Conservation (phyloP, 2,329 filamentous ascomycete genomes). For the Scopulariopsis brevicaulis region DNA sequence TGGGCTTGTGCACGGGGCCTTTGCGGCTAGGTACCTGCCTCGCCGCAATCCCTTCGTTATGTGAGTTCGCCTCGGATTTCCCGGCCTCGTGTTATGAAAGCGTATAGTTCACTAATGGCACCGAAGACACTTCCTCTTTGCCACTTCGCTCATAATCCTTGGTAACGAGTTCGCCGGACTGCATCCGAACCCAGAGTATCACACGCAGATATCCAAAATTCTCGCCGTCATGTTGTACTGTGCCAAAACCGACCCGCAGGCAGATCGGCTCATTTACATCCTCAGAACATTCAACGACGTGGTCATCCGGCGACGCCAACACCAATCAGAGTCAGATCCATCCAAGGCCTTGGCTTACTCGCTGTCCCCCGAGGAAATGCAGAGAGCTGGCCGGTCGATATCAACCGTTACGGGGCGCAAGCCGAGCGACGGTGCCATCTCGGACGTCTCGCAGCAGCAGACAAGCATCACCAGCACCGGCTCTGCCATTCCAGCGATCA, state of each 20-base stretch:
- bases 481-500: neutral
- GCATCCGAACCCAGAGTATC: slow-evolving; percentile 30
- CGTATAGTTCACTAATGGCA: neutral
- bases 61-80: slow-evolving; percentile 24
- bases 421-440: neutral
- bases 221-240: slow-evolving; percentile 38
- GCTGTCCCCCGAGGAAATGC: neutral
- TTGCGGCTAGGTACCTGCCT: slow-evolving; percentile 31
- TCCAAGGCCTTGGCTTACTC: neutral
- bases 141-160: slow-evolving; percentile 39
- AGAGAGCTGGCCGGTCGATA: neutral
- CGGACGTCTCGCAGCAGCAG: neutral
- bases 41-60: slow-evolving; percentile 43
- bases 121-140: slow-evolving; percentile 44
- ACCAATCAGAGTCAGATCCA: neutral
- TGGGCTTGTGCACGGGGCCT: slow-evolving; percentile 30
- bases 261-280: slow-evolving; percentile 35
- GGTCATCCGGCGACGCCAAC: neutral
- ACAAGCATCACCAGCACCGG: neutral
- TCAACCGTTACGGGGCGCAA: neutral
- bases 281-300: slow-evolving; percentile 29
- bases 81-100: neutral
- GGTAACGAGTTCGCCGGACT: slow-evolving; percentile 44
- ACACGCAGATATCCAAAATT: slow-evolving; percentile 25
- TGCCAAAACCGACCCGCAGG: slow-evolving; percentile 34